These are phyloP conservation scores for Penicillium verhagenii DNA, from an alignment of 495 filamentous ascomycete species.

Conservation along the genomic window DNA sequence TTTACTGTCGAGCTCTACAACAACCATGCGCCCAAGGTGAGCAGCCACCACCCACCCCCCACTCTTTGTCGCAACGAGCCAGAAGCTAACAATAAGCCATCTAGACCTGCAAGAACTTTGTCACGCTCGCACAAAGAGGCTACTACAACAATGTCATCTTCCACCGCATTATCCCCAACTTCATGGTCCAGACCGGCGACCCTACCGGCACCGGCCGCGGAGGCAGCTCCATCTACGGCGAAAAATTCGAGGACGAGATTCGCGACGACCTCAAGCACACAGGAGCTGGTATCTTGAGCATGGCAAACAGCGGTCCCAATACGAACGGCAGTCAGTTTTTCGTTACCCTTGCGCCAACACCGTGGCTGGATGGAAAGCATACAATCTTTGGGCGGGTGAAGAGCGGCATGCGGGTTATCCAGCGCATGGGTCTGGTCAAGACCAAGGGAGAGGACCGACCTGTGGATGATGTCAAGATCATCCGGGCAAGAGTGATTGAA, in stretches of 20 bases:
- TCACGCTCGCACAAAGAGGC: constrained; percentile 69
- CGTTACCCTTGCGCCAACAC: constrained; percentile 90
- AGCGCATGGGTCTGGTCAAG: constrained; percentile 88
- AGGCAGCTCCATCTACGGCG: constrained; percentile 86
- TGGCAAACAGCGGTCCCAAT: constrained; percentile 94
- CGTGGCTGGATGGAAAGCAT: constrained; percentile 97
- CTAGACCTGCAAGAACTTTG: constrained; percentile 85
- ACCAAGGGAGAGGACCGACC: constrained; percentile 80
- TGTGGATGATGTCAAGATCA: constrained; percentile 78
- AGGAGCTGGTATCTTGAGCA: constrained; percentile 87
- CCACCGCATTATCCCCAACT: constrained; percentile 93
- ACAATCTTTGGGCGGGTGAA: constrained; percentile 96
- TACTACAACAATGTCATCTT: constrained; percentile 87
- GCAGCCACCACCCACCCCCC: not conserved
- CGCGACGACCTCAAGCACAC: constrained; percentile 77
- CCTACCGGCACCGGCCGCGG: constrained; percentile 94
- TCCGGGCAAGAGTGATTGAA: constrained; percentile 65
- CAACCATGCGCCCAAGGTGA: constrained; percentile 68
- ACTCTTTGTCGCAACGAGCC: not conserved
- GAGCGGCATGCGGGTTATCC: constrained; percentile 76
- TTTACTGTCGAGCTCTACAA: constrained; percentile 90
- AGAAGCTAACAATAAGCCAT: constrained; percentile 18
- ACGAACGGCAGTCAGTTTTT: constrained; percentile 91
- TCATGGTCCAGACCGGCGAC: constrained; percentile 97
- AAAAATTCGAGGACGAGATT: constrained; percentile 95